These are phyloP conservation scores for Cladosporium sp. DNA, from an alignment of 2,329 filamentous ascomycete genomes.

Conservation along the genomic window DNA sequence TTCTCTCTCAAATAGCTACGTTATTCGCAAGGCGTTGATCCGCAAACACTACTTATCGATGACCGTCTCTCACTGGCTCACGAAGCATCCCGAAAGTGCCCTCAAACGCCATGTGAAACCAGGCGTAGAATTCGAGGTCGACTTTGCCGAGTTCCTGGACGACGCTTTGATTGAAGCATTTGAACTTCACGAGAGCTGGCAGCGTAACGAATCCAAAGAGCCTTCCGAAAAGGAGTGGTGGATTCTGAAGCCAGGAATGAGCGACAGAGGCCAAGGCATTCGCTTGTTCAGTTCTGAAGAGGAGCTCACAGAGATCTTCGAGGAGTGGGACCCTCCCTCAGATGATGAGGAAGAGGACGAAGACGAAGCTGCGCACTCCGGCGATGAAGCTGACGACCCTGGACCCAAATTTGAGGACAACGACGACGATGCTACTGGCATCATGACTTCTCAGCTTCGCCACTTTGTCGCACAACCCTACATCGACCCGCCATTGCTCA, in stretches of 20 bases:
- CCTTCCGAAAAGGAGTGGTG: slow-evolving; percentile 69
- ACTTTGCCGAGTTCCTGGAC: slow-evolving; percentile 95
- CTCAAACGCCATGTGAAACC: slow-evolving; percentile 72
- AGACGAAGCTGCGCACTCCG: slow-evolving; percentile 40
- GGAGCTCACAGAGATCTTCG: slow-evolving; percentile 83
- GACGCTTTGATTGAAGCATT: slow-evolving; percentile 84
- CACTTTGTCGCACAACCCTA: slow-evolving; percentile 97
- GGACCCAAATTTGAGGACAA: slow-evolving; percentile 29
- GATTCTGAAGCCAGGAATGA: slow-evolving; percentile 98
- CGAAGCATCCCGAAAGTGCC: slow-evolving; percentile 74
- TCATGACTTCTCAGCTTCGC: slow-evolving; percentile 85
- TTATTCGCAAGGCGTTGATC: slow-evolving; percentile 94
- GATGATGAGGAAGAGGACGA: slow-evolving; percentile 63
- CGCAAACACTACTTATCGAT: slow-evolving; percentile 90
- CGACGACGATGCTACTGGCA: slow-evolving; percentile 52
- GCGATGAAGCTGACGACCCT: slow-evolving; percentile 28
- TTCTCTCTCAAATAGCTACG: slow-evolving; percentile 80
- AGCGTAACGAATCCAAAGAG: slow-evolving; percentile 59
- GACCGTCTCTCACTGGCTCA: slow-evolving; percentile 80
- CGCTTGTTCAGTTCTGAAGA: slow-evolving; percentile 82
- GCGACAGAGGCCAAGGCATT: slow-evolving; percentile 91
- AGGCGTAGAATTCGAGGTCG: slow-evolving; percentile 85
- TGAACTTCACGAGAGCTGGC: slow-evolving; percentile 78
- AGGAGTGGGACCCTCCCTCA: slow-evolving; percentile 80
- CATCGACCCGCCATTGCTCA: slow-evolving; percentile 81